Conservation (phyloP, 106 monocot genomes). For the Apostasia ramifera region DNA sequence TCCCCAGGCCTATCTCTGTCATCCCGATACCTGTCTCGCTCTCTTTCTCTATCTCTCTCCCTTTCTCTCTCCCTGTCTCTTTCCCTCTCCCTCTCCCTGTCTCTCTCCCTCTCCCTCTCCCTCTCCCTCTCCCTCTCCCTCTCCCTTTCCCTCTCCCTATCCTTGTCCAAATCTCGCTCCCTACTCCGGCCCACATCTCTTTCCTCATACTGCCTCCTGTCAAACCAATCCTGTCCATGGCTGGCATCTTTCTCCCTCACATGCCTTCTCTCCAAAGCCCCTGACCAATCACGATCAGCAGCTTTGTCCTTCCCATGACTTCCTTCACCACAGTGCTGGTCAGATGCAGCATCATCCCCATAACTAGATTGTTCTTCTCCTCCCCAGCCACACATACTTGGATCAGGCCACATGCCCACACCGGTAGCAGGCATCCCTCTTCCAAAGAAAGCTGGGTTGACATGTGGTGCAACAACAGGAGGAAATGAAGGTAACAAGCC, state of each 20-base stretch:
- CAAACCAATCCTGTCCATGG: conserved; percentile 41
- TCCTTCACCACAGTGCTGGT: conserved; percentile 79
- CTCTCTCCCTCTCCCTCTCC: conserved; percentile 28
- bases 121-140: conserved; percentile 41
- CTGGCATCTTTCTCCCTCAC: conserved; percentile 66
- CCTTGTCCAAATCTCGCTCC: conserved; percentile 37
- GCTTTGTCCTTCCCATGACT: conserved; percentile 62
- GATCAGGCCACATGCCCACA: conserved; percentile 80
- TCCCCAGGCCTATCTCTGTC: conserved; percentile 65
- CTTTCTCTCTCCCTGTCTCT: conserved; percentile 17
- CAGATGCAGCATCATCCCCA: conserved; percentile 81
- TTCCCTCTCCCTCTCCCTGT: conserved; percentile 9
- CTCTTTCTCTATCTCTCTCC: conserved; percentile 27
- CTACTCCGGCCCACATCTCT: conserved; percentile 42
- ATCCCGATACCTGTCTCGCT: conserved; percentile 62
- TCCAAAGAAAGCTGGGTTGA: conserved; percentile 89
- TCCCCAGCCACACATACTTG: conserved; percentile 67
- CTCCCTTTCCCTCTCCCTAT: conserved; percentile 30
- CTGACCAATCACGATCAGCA: conserved; percentile 53
- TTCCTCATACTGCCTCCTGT: conserved; percentile 56
- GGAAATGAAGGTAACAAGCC: conserved; percentile 80
- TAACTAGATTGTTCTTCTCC: conserved; percentile 83
- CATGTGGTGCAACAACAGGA: conserved; percentile 79
- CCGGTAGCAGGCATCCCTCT: conserved; percentile 60
- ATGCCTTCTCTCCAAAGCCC: conserved; percentile 50